Base-by-base conservation (phyloP, 164 flowering plant genomes). In the grape (Vitis vinifera) region DNA sequence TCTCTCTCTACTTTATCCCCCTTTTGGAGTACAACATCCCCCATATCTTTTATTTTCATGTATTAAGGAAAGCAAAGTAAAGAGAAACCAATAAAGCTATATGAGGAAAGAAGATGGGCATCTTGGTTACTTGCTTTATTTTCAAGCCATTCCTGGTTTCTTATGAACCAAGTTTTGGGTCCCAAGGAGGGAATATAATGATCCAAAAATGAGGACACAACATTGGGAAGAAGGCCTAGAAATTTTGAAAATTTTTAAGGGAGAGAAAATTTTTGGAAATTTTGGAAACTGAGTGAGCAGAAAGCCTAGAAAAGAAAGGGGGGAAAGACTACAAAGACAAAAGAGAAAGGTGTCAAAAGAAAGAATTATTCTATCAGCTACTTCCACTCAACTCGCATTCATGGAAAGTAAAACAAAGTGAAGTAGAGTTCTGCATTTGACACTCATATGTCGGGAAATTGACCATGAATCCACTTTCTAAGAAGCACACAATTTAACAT, bases 1-100 rank as follows among this genome's bases (percentile, higher is more conserved):
- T 62, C 67, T 74, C 71, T 67, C 52, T 71, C 63, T 51, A 44
- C 71, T 67, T 59, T 53, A 57, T 64, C 37, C 30, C 27, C 23
- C 71, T 29, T 23, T 30, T 55, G 16, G 17, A 51, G 15, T 1
- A 23, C 27, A 11, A 23, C 48, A 50, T 14, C 49, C 29, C 56
- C n/a, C 61, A 23, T 51, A 51, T 44, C 49, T 53, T 48, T 52
- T n/a, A 66, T 48, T 49, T 56, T 15, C 51, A 61, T 72, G 47
- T 50, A 65, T 16, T 56, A 15, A 57, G 65, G 56, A 60, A 65
- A 65, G 73, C 65, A 58, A 61, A 55, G 10, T 3, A 60, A 56
- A 37, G 53, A 31, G 65, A 65, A 60, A 65, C 31, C 52, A 8
- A 47, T 51, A 64, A 63, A 62, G 67, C 66, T 67, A 69, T n/a